Conservation (phyloP, 2,329 filamentous ascomycete genomes). For the Diaporthe aspalathi region DNA sequence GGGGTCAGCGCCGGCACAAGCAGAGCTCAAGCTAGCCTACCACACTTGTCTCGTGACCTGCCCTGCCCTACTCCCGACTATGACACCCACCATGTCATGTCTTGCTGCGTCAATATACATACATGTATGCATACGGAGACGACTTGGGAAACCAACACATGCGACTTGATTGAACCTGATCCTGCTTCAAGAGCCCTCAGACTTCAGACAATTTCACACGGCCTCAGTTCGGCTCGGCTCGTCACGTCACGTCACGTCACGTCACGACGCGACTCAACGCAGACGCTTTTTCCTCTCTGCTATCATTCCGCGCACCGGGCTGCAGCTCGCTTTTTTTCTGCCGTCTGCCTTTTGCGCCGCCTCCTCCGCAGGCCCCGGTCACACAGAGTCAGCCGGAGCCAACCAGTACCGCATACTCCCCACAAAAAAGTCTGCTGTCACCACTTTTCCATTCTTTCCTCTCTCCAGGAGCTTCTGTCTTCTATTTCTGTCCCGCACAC, state of each 20-base stretch:
- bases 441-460: slow-evolving; percentile 32
- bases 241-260: not conserved
- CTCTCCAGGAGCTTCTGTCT: not conserved
- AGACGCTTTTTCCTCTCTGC: not conserved
- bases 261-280: not conserved
- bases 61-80: not conserved
- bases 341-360: slow-evolving; percentile 12
- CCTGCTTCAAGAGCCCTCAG: not conserved
- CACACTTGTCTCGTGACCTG: not conserved
- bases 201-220: not conserved
- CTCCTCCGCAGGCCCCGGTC: not conserved
- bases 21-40: not conserved
- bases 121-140: not conserved
- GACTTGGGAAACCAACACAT: not conserved
- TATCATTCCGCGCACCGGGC: not conserved
- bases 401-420: not conserved
- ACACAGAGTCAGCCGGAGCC: slow-evolving; percentile 14
- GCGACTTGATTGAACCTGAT: not conserved
- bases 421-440: slow-evolving; percentile 35
- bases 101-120: not conserved
- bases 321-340: slow-evolving; percentile 19
- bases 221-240: no score
- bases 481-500: slow-evolving; percentile 30
- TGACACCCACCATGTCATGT: not conserved
- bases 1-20: slow-evolving; percentile 1